Base-by-base conservation (phyloP, 257 asterid species). In the Penstemon newberryi region DNA sequence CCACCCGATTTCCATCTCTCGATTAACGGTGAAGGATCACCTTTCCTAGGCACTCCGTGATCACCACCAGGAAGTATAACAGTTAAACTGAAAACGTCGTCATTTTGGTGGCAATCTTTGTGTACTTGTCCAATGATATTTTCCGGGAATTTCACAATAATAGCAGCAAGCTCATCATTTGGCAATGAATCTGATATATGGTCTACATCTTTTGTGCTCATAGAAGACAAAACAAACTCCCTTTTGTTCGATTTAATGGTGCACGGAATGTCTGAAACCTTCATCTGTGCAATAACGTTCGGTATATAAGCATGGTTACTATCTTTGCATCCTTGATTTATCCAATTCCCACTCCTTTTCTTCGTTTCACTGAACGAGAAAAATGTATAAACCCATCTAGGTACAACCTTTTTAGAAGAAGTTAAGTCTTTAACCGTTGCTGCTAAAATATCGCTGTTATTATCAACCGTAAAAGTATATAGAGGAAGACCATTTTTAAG, bases 1-100 rank as follows among this genome's bases (percentile, higher is more conserved):
- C 96, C 96, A 4, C 95, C 95, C 3, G 85, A 69, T 67, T 80
- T 82, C 96, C 96, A 89, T 77, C 96, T 77, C 72, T 81, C 80
- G 15, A 87, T 80, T 44, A 89, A 74, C 5, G 95, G 74, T 47
- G 91, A 87, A 64, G 96, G 91, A 56, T 87, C 91, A 5, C 96
- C 96, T 73, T 84, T 83, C 62, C 79, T 75, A 54, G 95, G 96
- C 39, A 70, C 60, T 72, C 89, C 95, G 55, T 89, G 96, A 58
- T 84, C 81, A 63, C 96, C 95, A 63, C 90, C 91, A n/a, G 96
- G 89, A 75, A 89, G 83, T 41, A 89, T 74, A 55, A 84, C 95
- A 2, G 81, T 78, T 51, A 77, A 66, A 56, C 75, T 81, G 45
- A 72, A 50, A 19, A 6, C 55, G 57, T 65, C 46, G 4, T 62